Conservation (phyloP, 257 asterid species). For the Voacanga thouarsii region DNA sequence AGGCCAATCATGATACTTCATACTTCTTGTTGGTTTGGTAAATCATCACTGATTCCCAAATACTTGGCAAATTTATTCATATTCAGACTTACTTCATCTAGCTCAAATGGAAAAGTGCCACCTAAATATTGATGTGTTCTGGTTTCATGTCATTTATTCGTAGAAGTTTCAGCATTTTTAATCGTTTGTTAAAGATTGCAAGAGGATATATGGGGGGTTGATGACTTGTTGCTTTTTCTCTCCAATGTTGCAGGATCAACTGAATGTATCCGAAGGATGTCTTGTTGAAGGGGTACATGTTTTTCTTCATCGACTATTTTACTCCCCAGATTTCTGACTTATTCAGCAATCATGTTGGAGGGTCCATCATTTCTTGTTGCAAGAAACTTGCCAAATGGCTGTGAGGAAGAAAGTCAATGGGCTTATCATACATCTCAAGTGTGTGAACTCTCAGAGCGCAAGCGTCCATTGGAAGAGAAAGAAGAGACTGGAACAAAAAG, state of each 20-base stretch:
- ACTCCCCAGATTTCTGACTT: neutral
- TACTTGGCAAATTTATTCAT: neutral
- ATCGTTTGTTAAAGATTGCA: neutral
- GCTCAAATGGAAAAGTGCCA: neutral
- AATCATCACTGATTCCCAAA: neutral
- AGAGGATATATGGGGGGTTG: neutral
- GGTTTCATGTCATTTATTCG: neutral
- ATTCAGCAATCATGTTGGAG: slow-evolving; percentile 46
- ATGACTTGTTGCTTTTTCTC: neutral
- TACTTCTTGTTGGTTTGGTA: neutral
- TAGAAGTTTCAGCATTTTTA: neutral
- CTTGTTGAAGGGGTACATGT: neutral
- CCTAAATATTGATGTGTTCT: neutral
- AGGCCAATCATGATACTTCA: neutral
- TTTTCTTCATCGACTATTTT: neutral
- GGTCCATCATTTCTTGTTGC: slow-evolving; percentile 54
- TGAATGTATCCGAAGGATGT: neutral
- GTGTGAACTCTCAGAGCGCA: slow-evolving; percentile 37
- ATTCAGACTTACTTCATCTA: neutral
- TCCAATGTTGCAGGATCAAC: neutral
- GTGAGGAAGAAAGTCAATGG: slow-evolving; percentile 49
- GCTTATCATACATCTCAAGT: slow-evolving; percentile 34
- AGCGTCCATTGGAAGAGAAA: slow-evolving; percentile 46
- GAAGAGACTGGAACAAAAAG: slow-evolving; percentile 32
- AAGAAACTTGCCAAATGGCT: slow-evolving; percentile 40